Conservation (phyloP, 257 asterid genomes). For the Nicotiana paniculata region DNA sequence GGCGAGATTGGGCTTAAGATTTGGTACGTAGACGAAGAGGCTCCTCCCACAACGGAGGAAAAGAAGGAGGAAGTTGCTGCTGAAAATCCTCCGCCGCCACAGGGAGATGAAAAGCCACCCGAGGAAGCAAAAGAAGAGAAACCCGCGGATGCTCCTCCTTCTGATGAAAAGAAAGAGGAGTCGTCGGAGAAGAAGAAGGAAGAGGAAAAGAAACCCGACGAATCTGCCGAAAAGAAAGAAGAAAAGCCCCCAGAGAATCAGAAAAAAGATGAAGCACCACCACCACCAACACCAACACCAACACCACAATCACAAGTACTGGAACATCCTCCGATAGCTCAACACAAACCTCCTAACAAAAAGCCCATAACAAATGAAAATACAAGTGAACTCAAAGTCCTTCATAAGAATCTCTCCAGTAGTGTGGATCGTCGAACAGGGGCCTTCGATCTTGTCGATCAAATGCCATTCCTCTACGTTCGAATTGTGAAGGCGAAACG, state of each 20-base stretch:
- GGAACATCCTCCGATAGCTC: constrained; percentile 47
- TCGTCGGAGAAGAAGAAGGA: constrained; percentile 33
- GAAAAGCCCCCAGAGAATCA: constrained; percentile 46
- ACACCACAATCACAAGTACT: constrained; percentile 2
- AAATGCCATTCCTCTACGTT: constrained; percentile 71
- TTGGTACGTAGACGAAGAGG: constrained; percentile 52
- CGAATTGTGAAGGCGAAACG: constrained; percentile 69
- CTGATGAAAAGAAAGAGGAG: constrained; percentile 27
- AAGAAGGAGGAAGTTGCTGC: constrained; percentile 29
- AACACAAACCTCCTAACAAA: constrained; percentile 27
- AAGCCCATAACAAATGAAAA: constrained; percentile 24
- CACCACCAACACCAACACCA: constrained; percentile 16
- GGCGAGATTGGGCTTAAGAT: constrained; percentile 81
- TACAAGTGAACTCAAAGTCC: constrained; percentile 36
- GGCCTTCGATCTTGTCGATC: constrained; percentile 82
- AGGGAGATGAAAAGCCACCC: constrained; percentile 32
- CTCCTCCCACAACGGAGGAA: constrained; percentile 22
- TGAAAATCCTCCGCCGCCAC: constrained; percentile 19
- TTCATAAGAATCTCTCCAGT: constrained; percentile 32
- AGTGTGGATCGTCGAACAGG: constrained; percentile 36
- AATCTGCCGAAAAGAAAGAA: constrained; percentile 34
- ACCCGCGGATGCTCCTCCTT: constrained; percentile 13
- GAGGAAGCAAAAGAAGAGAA: constrained; percentile 29
- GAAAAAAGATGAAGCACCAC: constrained; percentile 15
- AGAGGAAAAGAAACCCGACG: constrained; percentile 16